A percentile compares a stretch with the other conserved stretches of the same genome.
phyloP scores from a whole-genome alignment of 2,329 filamentous ascomycete species.

The Trichoderma afroharzianum region DNA sequence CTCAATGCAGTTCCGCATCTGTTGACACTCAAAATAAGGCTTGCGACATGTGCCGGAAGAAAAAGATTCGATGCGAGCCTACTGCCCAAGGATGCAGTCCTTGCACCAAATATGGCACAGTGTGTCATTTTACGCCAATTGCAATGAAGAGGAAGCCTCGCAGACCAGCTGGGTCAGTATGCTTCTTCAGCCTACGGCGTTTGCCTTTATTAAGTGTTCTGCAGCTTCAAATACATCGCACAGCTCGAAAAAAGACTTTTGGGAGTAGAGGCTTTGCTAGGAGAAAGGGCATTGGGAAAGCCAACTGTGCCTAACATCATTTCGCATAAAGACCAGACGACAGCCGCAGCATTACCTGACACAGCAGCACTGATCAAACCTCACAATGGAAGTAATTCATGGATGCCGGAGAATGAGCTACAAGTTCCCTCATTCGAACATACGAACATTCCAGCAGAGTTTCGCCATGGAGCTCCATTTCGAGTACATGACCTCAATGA shows the following conservation, averaged over 20 bases:
- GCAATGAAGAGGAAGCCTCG: conserved; percentile 3
- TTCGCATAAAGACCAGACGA: background rate
- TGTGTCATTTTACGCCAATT: conserved; percentile 6
- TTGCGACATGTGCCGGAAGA: conserved; percentile 5
- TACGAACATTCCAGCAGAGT: background rate
- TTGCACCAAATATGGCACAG: conserved; percentile 10
- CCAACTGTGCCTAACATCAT: background rate
- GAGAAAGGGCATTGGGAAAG: background rate
- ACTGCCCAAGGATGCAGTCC: background rate
- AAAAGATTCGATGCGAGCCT: conserved; percentile 4
- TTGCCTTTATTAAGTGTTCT: background rate
- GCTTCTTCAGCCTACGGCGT: background rate
- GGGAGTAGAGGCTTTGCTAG: background rate
- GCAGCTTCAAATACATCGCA: conserved; percentile 5
- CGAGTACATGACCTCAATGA: background rate
- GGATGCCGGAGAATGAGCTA: background rate
- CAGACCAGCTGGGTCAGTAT: conserved; percentile 10
- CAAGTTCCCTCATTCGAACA: background rate
- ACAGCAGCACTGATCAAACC: background rate
- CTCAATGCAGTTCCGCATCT: background rate
- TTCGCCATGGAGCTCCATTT: background rate
- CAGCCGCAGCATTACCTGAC: background rate
- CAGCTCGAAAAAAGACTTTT: background rate
- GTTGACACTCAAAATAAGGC: background rate
- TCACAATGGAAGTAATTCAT: background rate